Evolutionary conservation across 257 asterid species (phyloP).

Genomic region (Solanum ossicruentum): DNA sequence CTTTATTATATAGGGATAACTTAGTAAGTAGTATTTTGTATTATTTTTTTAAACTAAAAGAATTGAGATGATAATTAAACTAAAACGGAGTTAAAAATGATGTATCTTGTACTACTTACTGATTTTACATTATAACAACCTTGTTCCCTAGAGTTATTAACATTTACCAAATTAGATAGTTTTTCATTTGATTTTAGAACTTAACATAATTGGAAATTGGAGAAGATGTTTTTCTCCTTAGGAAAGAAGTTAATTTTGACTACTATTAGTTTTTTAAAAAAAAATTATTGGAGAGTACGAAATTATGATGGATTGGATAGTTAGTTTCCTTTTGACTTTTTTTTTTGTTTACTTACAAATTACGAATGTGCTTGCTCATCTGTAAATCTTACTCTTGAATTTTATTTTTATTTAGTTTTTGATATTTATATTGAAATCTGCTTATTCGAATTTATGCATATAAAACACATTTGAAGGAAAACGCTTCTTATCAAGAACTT

Average conservation of each 20-base stretch:
- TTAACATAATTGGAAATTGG: neutral
- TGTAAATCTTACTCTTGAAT: no score
- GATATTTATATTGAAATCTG: no score
- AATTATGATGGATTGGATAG: neutral
- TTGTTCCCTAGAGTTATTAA: neutral
- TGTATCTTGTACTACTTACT: neutral
- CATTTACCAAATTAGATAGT: no score
- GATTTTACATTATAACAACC: neutral
- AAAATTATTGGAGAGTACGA: neutral
- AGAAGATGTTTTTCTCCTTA: neutral
- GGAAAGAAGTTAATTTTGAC: neutral
- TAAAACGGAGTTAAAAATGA: neutral
- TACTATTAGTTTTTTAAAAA: no score
- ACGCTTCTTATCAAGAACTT: no score
- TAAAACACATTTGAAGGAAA: no score
- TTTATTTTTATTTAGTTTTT: no score
- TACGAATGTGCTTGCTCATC: neutral
- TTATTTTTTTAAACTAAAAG: no score
- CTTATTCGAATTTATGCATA: no score
- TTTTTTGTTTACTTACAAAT: neutral
- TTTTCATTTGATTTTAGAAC: neutral
- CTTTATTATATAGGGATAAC: no score
- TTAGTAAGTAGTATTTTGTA: no score
- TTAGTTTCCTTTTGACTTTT: neutral
- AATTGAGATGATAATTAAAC: no score